Evolutionary conservation across 179 eudicot genomes (phyloP), one percentile per base, ranked within the genome.

Genomic region (Beta corolliflora): DNA sequence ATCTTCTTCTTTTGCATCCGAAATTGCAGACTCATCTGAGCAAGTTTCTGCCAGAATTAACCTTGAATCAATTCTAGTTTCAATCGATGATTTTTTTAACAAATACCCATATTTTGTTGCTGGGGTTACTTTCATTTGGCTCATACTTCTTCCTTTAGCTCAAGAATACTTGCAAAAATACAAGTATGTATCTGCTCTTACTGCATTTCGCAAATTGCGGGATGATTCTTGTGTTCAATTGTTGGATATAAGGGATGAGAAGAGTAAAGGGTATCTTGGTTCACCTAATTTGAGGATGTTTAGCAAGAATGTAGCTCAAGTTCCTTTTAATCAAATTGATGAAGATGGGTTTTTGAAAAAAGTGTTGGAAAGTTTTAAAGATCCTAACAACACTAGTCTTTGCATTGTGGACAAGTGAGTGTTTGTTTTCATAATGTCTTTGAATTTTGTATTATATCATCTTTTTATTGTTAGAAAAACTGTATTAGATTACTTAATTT

Each of bases 391-490:
- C 70, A 92, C 96, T 25, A 80, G 82, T 77, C 46, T 96, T 76
- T 96, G 97, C 81, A 83, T 96, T 80, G 70, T 96, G 71, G 99
- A 96, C 87, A 93, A 90, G 99, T 96, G 87, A 89, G 98, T 88
- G 58, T 68, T 23, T 71, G 66, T 7, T 71, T 82, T 63, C 81
- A 21, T 64, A 25, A 70, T 71, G 46, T 79, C 56, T 29, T 14
- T 50, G 44, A 58, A 7, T 19, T 56, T 0, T 9, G 46, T 41
- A 12, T 2, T 4, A 45, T 15, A 18, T 31, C 36, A 31, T 4
- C n/a, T 73, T 29, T 8, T 48, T 53, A 54, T 44, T 44, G 7
- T 60, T n/a, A 23, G n/a, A 5, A 11, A n/a, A n/a, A 36, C 2
- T 36, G 41, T 36, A 36, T 36, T 36, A 36, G 41, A 36, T 36